phyloP scores from a whole-genome alignment of 2,329 filamentous ascomycete species.

The Botrytis elliptica region DNA sequence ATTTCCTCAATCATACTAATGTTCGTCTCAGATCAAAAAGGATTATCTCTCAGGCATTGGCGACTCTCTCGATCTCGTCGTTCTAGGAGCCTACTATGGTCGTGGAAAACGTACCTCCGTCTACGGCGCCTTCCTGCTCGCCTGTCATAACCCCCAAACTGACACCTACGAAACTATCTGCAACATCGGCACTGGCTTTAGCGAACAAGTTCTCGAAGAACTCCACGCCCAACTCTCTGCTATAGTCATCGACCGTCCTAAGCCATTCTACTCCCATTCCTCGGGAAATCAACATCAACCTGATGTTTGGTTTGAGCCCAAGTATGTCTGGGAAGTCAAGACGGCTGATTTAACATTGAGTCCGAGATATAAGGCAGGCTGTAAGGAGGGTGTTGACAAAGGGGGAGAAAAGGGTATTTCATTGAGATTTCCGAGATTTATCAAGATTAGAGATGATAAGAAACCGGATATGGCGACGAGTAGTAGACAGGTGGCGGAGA shows the following conservation, averaged over 20 bases:
- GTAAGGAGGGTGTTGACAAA: conserved; percentile 73
- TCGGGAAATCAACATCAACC: conserved; percentile 86
- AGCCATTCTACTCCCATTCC: conserved; percentile 92
- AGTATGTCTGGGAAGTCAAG: conserved; percentile 95
- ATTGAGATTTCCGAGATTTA: conserved; percentile 88
- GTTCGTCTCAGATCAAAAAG: conserved; percentile 77
- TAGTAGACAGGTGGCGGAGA: conserved; percentile 84
- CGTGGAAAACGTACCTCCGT: conserved; percentile 94
- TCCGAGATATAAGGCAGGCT: conserved; percentile 89
- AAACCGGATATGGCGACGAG: conserved; percentile 88
- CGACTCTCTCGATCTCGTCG: conserved; percentile 94
- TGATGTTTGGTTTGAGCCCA: conserved; percentile 97
- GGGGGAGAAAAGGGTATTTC: conserved; percentile 76
- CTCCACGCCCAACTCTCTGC: conserved; percentile 73
- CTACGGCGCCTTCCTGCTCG: conserved; percentile 92
- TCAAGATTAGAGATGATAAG: conserved; percentile 91
- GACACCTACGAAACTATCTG: conserved; percentile 94
- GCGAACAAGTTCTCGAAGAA: conserved; percentile 87
- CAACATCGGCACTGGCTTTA: conserved; percentile 98
- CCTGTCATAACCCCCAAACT: conserved; percentile 79
- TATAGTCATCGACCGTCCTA: conserved; percentile 82
- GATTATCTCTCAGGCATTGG: conserved; percentile 93
- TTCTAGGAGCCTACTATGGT: conserved; percentile 90
- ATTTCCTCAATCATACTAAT: conserved; percentile 10
- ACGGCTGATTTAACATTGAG: conserved; percentile 92